A percentile compares a stretch with the other conserved stretches of the same genome.
phyloP scores from a whole-genome alignment of 805 yeast genomes.

The Ogataea nitratoaversa region DNA sequence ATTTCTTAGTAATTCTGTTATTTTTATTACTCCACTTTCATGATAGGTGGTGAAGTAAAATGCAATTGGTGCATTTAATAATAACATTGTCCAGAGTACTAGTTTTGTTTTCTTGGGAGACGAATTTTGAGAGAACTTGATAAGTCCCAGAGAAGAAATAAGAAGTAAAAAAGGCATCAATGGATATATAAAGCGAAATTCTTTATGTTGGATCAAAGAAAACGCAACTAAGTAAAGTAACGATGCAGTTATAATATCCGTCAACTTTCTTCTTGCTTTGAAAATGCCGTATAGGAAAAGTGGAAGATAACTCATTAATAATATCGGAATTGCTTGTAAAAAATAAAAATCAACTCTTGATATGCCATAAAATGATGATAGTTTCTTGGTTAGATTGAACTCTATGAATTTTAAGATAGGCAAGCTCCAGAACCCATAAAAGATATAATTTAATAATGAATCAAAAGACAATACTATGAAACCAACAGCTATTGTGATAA shows the following conservation, averaged over 20 bases:
- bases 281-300: conserved; percentile 43
- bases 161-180: conserved; percentile 69
- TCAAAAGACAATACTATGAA: conserved; percentile 33
- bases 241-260: conserved; percentile 23
- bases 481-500: conserved; percentile 7
- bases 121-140: conserved; percentile 5
- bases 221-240: conserved; percentile 48
- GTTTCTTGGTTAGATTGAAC: conserved; percentile 70
- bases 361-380: conserved; percentile 79
- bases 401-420: conserved; percentile 69
- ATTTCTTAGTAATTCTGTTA: conserved; percentile 48
- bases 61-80: conserved; percentile 13
- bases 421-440: conserved; percentile 51
- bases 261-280: conserved; percentile 6
- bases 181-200: conserved; percentile 84
- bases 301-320: conserved; percentile 65
- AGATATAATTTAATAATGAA: conserved; percentile 49
- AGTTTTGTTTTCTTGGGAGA: conserved; percentile 7
- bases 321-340: conserved; percentile 75
- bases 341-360: conserved; percentile 85
- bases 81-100: conserved; percentile 4
- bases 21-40: conserved; percentile 81
- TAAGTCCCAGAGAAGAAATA: conserved; percentile 41
- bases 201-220: conserved; percentile 78
- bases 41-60: conserved; percentile 56